Conservation (phyloP, 495 filamentous ascomycete species). For the Talaromyces wortmannii region DNA sequence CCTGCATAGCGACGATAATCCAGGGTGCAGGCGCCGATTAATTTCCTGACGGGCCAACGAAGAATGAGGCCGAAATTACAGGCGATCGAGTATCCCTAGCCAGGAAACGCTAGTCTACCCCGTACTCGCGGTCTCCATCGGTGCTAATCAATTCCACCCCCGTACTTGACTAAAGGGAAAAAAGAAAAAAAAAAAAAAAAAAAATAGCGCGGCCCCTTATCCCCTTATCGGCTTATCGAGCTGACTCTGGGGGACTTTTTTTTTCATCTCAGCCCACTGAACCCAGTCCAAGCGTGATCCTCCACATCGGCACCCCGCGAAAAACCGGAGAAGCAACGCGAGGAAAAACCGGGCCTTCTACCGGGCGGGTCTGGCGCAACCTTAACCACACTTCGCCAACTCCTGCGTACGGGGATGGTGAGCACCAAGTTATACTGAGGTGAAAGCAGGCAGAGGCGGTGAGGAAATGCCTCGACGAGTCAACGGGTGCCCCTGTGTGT, state of each 20-base stretch:
- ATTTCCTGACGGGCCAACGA: neutral
- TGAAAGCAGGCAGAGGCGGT: too few relatives aligned
- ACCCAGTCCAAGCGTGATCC: neutral
- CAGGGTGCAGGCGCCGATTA: neutral
- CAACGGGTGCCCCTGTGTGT: too few relatives aligned
- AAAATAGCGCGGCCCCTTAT: neutral
- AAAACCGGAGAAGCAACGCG: neutral
- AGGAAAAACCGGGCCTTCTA: conserved; percentile 1
- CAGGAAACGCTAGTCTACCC: neutral
- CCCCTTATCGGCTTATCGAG: neutral
- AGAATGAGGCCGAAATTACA: neutral
- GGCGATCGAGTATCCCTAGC: too few relatives aligned
- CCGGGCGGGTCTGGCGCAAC: neutral
- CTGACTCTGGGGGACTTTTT: neutral
- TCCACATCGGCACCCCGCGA: neutral
- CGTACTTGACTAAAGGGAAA: too few relatives aligned
- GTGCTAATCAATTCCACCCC: neutral
- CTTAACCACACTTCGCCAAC: neutral
- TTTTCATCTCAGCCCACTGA: neutral
- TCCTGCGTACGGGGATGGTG: neutral
- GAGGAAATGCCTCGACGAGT: too few relatives aligned
- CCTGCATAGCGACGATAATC: neutral
- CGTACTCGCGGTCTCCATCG: neutral
- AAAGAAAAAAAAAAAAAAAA: too few relatives aligned
- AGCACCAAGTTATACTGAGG: too few relatives aligned